Percentiles rank a stretch among this genome's conserved stretches.
Evolutionary conservation across 2,329 filamentous ascomycete species (phyloP).

Genomic region (Pseudovirgaria hyperparasitica): DNA sequence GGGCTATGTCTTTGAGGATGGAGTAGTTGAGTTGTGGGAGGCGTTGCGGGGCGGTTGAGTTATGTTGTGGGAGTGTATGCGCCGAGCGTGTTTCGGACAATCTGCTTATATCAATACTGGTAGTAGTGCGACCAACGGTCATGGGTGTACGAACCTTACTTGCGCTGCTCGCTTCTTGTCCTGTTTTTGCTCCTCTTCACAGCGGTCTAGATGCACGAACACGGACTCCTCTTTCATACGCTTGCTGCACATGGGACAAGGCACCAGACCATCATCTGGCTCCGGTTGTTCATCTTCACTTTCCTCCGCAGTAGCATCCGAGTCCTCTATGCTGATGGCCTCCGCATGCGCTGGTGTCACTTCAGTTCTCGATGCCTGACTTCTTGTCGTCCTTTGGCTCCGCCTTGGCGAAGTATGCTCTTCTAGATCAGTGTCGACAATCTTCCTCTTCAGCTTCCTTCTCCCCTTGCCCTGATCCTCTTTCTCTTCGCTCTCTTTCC

Average conservation of each 20-base stretch:
- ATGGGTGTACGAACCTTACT: slow-evolving; percentile 13
- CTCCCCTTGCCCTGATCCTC: slow-evolving; percentile 7
- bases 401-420: slow-evolving; percentile 23
- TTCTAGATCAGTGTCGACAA: slow-evolving; percentile 37
- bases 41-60: slow-evolving; percentile 24
- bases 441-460: slow-evolving; percentile 35
- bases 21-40: slow-evolving; percentile 76
- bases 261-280: slow-evolving; percentile 60
- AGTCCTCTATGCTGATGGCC: slow-evolving; percentile 9
- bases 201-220: slow-evolving; percentile 68
- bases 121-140: slow-evolving; percentile 2
- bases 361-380: slow-evolving; percentile 21
- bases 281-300: slow-evolving; percentile 26
- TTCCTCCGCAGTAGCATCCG: slow-evolving; percentile 21
- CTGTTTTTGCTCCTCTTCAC: slow-evolving; percentile 28
- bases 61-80: slow-evolving; percentile 16
- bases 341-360: slow-evolving; percentile 12
- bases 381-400: slow-evolving; percentile 23
- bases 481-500: slow-evolving; percentile 20
- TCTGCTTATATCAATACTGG: slow-evolving; percentile 10
- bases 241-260: slow-evolving; percentile 69
- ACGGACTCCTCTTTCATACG: slow-evolving; percentile 72
- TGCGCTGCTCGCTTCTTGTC: slow-evolving; percentile 16
- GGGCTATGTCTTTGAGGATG: slow-evolving; percentile 63
- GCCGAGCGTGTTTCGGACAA: slow-evolving; percentile 12